Percentiles rank a stretch among this genome's conserved stretches.
Evolutionary conservation across 2,329 filamentous ascomycete species (phyloP).

Genomic region (Talaromyces funiculosus): DNA sequence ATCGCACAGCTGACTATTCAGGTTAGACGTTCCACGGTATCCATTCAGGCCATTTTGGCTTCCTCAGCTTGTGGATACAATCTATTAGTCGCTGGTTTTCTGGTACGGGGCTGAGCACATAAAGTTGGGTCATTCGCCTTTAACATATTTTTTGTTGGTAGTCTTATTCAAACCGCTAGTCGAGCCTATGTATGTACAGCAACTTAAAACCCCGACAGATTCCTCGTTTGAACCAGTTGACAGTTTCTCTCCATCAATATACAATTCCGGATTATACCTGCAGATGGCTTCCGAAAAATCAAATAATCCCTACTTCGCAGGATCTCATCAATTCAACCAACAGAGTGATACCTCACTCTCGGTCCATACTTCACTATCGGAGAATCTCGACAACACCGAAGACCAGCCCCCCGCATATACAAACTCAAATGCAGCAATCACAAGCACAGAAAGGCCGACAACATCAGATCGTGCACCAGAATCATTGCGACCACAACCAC

Average conservation of each 20-base stretch:
- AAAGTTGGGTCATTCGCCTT: background rate
- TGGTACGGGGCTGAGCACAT: background rate
- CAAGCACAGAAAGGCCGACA: background rate
- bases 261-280: too few relatives aligned
- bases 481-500: background rate
- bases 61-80: background rate
- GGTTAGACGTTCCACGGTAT: background rate
- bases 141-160: background rate
- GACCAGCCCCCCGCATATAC: slow-evolving; percentile 2
- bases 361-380: background rate
- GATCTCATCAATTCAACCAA: background rate
- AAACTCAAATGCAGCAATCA: background rate
- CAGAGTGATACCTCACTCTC: background rate
- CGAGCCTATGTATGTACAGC: background rate
- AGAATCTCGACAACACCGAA: background rate
- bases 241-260: too few relatives aligned
- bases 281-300: background rate
- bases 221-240: too few relatives aligned
- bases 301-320: background rate
- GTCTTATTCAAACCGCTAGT: background rate
- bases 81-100: background rate
- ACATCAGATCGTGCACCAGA: background rate
- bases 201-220: too few relatives aligned
- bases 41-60: background rate
- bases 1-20: background rate